These are phyloP conservation scores for Lepiota brunneoincarnata DNA, from an alignment of 768 basidiomycete species.

Conservation along the genomic window DNA sequence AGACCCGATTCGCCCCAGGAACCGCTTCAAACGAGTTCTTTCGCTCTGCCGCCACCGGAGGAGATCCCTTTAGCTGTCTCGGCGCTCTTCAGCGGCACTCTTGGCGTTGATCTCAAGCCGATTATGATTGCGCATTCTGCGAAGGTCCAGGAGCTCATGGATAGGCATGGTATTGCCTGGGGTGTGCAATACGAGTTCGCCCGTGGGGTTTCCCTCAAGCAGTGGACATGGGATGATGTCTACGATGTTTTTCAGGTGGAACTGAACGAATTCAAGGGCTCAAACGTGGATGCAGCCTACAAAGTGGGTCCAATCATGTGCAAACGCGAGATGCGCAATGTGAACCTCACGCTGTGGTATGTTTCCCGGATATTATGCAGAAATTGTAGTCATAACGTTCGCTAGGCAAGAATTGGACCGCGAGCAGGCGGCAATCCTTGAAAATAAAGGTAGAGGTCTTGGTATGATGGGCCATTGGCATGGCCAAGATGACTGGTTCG, in stretches of 20 bases:
- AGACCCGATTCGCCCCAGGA: background rate
- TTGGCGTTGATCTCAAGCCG: slow-evolving; percentile 24
- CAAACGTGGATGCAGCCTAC: slow-evolving; percentile 27
- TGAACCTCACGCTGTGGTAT: slow-evolving; percentile 33
- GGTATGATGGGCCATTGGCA: slow-evolving; percentile 58
- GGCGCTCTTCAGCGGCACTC: slow-evolving; percentile 2
- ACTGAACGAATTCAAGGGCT: slow-evolving; percentile 25
- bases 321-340: slow-evolving; percentile 4
- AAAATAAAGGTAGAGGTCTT: slow-evolving; percentile 53
- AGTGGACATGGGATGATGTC: slow-evolving; percentile 42
- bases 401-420: slow-evolving; percentile 56
- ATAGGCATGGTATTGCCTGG: slow-evolving; percentile 36
- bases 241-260: slow-evolving; percentile 14
- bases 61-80: background rate
- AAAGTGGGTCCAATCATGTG: slow-evolving; percentile 33
- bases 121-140: slow-evolving; percentile 35
- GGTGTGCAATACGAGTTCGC: slow-evolving; percentile 47
- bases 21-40: background rate
- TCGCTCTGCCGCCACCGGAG: background rate
- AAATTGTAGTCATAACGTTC: background rate
- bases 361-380: slow-evolving; percentile 3
- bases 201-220: slow-evolving; percentile 33
- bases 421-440: slow-evolving; percentile 60
- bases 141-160: slow-evolving; percentile 32
- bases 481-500: slow-evolving; percentile 56